These are phyloP conservation scores for Neofusicoccum kwambonambiense DNA, from an alignment of 2,329 filamentous ascomycete genomes.

Conservation along the genomic window DNA sequence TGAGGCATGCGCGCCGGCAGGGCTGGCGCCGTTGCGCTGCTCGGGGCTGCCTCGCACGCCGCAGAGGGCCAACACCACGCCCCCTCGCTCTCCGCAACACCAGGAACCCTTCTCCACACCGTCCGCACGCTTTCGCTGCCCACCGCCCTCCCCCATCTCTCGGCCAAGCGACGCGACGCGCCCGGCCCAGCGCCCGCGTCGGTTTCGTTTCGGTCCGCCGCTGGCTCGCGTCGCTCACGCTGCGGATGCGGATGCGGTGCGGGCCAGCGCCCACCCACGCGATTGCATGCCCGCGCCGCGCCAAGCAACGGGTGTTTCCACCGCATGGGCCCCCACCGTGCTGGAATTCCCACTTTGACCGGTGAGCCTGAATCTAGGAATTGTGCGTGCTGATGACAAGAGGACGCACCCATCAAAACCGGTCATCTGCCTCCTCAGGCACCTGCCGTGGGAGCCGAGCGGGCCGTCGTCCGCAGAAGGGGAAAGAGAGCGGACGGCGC, in stretches of 20 bases:
- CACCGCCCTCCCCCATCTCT: not conserved
- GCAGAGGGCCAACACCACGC: not conserved
- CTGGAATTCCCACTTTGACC: not conserved
- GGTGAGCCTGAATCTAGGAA: conserved; percentile 11
- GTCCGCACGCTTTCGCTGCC: not conserved
- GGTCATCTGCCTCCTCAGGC: not conserved
- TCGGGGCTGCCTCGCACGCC: conserved; percentile 1
- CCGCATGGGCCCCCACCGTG: not conserved
- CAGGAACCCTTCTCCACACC: conserved; percentile 7
- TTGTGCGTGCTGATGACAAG: not conserved
- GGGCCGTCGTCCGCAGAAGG: not conserved
- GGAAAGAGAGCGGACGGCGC: not conserved
- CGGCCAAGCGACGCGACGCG: no score
- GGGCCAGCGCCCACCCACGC: not conserved
- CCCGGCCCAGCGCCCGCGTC: not conserved
- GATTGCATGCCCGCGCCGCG: not conserved
- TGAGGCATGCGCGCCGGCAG: not conserved
- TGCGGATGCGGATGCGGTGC: not conserved
- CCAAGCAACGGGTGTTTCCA: conserved; percentile 10
- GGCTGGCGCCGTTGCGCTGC: not conserved
- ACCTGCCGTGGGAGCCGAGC: conserved; percentile 5
- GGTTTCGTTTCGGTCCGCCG: conserved; percentile 4
- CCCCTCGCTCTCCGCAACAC: not conserved
- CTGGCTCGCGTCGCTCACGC: not conserved
- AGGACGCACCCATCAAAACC: not conserved